phyloP scores from a whole-genome alignment of 108 stramenopile species.

The Craspedostauros australis region DNA sequence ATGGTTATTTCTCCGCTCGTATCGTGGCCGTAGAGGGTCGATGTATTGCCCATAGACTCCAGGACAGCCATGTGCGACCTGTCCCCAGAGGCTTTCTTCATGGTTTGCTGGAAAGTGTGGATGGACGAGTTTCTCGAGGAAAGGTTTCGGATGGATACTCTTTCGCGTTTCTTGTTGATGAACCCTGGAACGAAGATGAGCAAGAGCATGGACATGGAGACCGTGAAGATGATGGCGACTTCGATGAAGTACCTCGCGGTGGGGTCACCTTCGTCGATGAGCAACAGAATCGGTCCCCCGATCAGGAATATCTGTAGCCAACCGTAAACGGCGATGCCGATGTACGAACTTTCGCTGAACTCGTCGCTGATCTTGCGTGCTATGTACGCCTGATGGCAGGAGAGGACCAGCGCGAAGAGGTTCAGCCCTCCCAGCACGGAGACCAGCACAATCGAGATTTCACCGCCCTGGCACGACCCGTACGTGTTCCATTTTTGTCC shows the following conservation, averaged over 20 bases:
- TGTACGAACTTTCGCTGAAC: slow-evolving; percentile 28
- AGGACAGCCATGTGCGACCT: too few relatives aligned
- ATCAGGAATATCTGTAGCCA: slow-evolving; percentile 35
- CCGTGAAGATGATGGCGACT: slow-evolving; percentile 12
- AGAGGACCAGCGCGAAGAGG: slow-evolving; percentile 14
- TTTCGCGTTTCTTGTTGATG: slow-evolving; percentile 4
- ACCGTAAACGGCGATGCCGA: slow-evolving; percentile 28
- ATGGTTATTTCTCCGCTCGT: too few relatives aligned
- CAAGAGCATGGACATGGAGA: slow-evolving; percentile 31
- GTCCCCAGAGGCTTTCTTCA: too few relatives aligned
- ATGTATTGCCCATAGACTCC: too few relatives aligned
- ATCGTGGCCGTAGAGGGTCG: too few relatives aligned
- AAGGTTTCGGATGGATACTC: too few relatives aligned
- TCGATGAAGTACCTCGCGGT: slow-evolving; percentile 30
- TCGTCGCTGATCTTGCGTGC: slow-evolving; percentile 26
- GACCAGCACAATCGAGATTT: background rate
- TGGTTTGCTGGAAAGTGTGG: too few relatives aligned
- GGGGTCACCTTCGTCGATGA: slow-evolving; percentile 23
- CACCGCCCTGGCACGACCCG: background rate
- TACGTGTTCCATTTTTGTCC: slow-evolving; percentile 13
- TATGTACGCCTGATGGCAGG: slow-evolving; percentile 19
- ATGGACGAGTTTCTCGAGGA: too few relatives aligned
- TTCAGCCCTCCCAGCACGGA: slow-evolving; percentile 5
- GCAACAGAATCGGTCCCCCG: slow-evolving; percentile 32
- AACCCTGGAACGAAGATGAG: slow-evolving; percentile 44